These are phyloP conservation scores for Phoenix roebelenii DNA, from an alignment of 176 grass and related monocot genomes.

Conservation along the genomic window DNA sequence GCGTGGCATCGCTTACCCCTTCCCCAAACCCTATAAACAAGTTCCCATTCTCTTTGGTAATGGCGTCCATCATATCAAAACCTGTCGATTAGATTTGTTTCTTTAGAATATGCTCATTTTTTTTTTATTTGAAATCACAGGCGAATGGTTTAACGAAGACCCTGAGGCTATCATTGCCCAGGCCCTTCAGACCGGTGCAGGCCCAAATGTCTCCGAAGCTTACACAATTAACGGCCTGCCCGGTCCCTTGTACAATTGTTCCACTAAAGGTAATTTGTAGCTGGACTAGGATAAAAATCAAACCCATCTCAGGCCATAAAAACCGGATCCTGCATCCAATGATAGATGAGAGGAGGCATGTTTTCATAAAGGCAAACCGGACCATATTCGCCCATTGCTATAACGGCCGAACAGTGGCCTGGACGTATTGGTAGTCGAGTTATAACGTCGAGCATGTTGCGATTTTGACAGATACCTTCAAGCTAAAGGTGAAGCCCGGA, in stretches of 20 bases:
- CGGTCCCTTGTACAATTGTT: slow-evolving; percentile 53
- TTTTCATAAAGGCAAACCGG: too few species aligned
- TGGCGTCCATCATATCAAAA: too few species aligned
- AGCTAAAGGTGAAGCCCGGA: slow-evolving; percentile 48
- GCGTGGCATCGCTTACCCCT: neutral
- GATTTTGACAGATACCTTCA: slow-evolving; percentile 38
- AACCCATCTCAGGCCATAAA: too few species aligned
- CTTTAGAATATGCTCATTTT: neutral
- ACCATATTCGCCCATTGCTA: too few species aligned
- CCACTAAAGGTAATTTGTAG: slow-evolving; percentile 14
- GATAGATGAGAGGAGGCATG: too few species aligned
- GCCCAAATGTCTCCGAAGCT: slow-evolving; percentile 59
- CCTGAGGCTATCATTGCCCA: slow-evolving; percentile 49
- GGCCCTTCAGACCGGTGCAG: slow-evolving; percentile 48
- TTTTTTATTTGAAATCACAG: neutral
- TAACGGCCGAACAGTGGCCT: too few species aligned
- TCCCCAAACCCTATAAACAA: neutral
- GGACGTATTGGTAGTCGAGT: too few species aligned
- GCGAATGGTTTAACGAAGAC: slow-evolving; percentile 63
- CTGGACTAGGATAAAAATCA: too few species aligned
- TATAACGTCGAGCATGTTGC: too few species aligned
- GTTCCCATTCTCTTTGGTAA: slow-evolving; percentile 2
- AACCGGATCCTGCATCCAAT: too few species aligned
- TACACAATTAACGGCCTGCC: slow-evolving; percentile 62
- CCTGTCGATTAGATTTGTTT: neutral